phyloP scores from a whole-genome alignment of 2,329 filamentous ascomycete genomes.

The Scytalidium lignicola region DNA sequence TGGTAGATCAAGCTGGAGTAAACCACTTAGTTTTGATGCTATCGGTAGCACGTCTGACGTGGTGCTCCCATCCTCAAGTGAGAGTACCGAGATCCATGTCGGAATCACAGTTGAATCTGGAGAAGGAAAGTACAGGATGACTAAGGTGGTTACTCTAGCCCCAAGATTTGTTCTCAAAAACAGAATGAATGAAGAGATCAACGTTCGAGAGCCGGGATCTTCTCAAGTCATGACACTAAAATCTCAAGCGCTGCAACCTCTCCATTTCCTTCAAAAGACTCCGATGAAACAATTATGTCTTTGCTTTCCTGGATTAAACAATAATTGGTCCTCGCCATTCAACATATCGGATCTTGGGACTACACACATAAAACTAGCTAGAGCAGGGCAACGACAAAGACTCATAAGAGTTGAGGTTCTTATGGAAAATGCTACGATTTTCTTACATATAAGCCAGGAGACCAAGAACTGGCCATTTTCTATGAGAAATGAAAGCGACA shows the following conservation, averaged over 20 bases:
- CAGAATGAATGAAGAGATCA: constrained; percentile 80
- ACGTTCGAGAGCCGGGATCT: constrained; percentile 87
- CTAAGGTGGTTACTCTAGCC: constrained; percentile 88
- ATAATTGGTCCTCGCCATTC: constrained; percentile 96
- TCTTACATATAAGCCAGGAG: constrained; percentile 84
- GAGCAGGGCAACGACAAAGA: constrained; percentile 81
- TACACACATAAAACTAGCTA: constrained; percentile 89
- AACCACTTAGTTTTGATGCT: constrained; percentile 94
- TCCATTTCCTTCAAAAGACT: constrained; percentile 84
- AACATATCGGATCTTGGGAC: constrained; percentile 94
- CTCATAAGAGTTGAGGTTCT: constrained; percentile 84
- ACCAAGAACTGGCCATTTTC: constrained; percentile 97
- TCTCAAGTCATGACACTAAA: constrained; percentile 77
- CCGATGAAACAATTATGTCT: constrained; percentile 84
- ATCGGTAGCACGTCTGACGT: constrained; percentile 92
- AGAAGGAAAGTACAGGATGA: constrained; percentile 96
- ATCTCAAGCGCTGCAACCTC: constrained; percentile 72
- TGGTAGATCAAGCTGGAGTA: constrained; percentile 91
- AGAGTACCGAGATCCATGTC: constrained; percentile 78
- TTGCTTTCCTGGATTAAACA: constrained; percentile 90
- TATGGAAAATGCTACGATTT: constrained; percentile 89
- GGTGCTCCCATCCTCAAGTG: constrained; percentile 66
- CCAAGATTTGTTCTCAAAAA: constrained; percentile 94
- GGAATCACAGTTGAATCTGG: constrained; percentile 86
- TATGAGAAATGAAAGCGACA: constrained; percentile 96